These are phyloP conservation scores for Athelia sp. DNA, from an alignment of 1,284 basidiomycete genomes.

Conservation along the genomic window DNA sequence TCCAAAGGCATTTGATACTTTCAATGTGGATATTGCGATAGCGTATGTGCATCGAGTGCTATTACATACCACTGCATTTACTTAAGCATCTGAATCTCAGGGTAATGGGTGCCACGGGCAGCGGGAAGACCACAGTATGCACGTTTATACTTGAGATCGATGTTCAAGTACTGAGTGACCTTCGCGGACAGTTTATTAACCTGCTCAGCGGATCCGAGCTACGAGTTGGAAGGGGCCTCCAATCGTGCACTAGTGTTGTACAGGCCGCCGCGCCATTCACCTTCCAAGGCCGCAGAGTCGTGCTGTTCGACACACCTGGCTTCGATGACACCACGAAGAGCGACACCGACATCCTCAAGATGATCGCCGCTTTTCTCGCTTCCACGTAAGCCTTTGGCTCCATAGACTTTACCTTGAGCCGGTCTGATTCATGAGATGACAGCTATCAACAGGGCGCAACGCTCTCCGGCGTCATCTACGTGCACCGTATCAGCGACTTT, in stretches of 20 bases:
- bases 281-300: constrained; percentile 21
- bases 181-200: constrained; percentile 26
- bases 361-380: constrained; percentile 30
- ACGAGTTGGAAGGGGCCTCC: constrained; percentile 23
- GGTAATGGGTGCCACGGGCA: constrained; percentile 28
- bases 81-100: constrained; percentile 12
- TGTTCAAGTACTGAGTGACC: background rate
- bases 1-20: too few relatives aligned
- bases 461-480: constrained; percentile 47
- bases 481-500: constrained; percentile 50
- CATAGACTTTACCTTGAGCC: background rate
- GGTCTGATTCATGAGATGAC: constrained; percentile 1
- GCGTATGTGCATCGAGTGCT: too few relatives aligned
- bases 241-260: constrained; percentile 32
- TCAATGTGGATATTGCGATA: too few relatives aligned
- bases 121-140: constrained; percentile 30
- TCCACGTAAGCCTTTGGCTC: constrained; percentile 18
- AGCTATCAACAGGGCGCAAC: constrained; percentile 37
- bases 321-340: constrained; percentile 32
- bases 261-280: constrained; percentile 24
- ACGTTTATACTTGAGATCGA: constrained; percentile 5
- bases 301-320: constrained; percentile 31
- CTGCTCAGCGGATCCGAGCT: constrained; percentile 25
- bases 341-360: constrained; percentile 30
- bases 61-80: background rate